Evolutionary conservation across 2,329 filamentous ascomycete genomes (phyloP).

Genomic region (Aspergillus amoenus): DNA sequence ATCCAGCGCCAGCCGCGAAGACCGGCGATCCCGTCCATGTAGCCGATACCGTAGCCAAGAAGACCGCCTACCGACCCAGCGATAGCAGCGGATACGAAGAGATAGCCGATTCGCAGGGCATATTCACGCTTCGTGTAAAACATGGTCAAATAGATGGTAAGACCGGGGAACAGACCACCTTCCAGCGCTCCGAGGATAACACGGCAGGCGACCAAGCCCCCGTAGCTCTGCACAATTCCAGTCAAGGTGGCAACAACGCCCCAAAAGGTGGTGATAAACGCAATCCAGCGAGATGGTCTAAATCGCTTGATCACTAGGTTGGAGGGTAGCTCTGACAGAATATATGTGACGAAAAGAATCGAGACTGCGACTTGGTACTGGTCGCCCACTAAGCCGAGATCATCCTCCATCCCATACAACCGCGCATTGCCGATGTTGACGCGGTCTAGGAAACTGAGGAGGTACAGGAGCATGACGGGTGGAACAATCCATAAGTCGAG

Average conservation of each 20-base stretch:
- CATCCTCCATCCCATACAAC: constrained; percentile 6
- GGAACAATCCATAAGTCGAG: constrained; percentile 9
- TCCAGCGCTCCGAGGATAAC: constrained; percentile 7
- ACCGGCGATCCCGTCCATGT: constrained; percentile 11
- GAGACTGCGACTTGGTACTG: constrained; percentile 11
- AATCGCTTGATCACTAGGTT: constrained; percentile 12
- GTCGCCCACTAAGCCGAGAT: constrained; percentile 6
- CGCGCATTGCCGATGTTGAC: constrained; percentile 12
- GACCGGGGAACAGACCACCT: constrained; percentile 9
- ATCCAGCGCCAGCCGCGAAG: constrained; percentile 14
- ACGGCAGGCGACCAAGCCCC: constrained; percentile 7
- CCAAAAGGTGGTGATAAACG: constrained; percentile 12
- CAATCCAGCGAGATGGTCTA: constrained; percentile 11
- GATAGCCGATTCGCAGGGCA: constrained; percentile 12
- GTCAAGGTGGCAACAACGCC: constrained; percentile 10
- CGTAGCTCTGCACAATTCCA: constrained; percentile 2
- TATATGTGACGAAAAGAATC: constrained; percentile 12
- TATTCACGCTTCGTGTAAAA: constrained; percentile 13
- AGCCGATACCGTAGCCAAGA: constrained; percentile 10
- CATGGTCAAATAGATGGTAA: constrained; percentile 11
- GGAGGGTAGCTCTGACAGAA: constrained; percentile 11
- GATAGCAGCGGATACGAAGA: constrained; percentile 13
- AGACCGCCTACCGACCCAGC: constrained; percentile 9
- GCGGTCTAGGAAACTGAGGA: constrained; percentile 10
- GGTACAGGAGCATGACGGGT: constrained; percentile 8